phyloP scores from a whole-genome alignment of 768 basidiomycete genomes.

The Peribolospora kevripleyi region DNA sequence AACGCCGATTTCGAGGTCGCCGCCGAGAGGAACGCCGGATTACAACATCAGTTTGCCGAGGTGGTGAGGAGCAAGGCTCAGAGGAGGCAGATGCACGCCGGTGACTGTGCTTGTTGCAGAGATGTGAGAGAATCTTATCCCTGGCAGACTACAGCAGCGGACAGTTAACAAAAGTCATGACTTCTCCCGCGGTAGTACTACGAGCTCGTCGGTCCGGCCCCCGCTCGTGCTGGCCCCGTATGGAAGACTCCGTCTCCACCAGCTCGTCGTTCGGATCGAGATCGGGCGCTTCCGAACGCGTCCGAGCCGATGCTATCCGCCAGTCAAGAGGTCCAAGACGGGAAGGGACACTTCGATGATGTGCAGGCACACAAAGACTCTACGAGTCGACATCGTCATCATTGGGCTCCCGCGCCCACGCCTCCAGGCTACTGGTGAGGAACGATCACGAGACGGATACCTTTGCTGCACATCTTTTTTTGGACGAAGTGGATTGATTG shows the following conservation, averaged over 20 bases:
- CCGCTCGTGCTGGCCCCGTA: conserved; percentile 16
- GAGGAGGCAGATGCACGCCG: conserved; percentile 41
- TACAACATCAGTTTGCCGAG: conserved; percentile 44
- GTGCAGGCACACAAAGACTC: neutral
- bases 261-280: conserved; percentile 12
- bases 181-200: conserved; percentile 36
- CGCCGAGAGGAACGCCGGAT: conserved; percentile 37
- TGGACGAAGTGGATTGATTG: neutral
- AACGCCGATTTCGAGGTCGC: conserved; percentile 45
- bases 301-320: conserved; percentile 38
- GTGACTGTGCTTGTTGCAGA: conserved; percentile 59
- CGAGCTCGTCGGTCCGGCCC: conserved; percentile 45
- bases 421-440: conserved; percentile 53
- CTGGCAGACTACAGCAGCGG: neutral
- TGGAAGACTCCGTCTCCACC: conserved; percentile 27
- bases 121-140: conserved; percentile 28
- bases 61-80: conserved; percentile 45
- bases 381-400: conserved; percentile 31
- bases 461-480: neutral
- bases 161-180: neutral
- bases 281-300: conserved; percentile 29
- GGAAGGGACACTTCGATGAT: conserved; percentile 19
- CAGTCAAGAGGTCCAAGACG: conserved; percentile 21
- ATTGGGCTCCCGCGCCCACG: conserved; percentile 45
- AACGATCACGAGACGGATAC: conserved; percentile 1